Percentiles rank a stretch among this genome's conserved stretches.
These are phyloP conservation scores for Erysimum cheiranthoides DNA, from an alignment of 345 rosid genomes.

Conservation along the genomic window DNA sequence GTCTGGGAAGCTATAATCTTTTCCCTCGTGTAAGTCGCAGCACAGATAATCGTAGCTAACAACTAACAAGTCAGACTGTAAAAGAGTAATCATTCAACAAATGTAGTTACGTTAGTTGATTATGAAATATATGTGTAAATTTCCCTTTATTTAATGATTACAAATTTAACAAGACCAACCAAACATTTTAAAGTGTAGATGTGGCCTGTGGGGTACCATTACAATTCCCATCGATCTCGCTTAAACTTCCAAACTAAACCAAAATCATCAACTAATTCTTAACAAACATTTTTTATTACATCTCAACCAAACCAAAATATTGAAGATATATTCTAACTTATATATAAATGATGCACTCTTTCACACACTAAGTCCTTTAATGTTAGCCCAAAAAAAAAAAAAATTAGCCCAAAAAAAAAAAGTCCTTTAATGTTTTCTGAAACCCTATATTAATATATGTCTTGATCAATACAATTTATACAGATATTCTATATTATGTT, in stretches of 20 bases:
- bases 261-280: constrained; percentile 30
- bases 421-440: background rate
- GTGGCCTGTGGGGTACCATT: constrained; percentile 25
- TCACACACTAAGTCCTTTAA: background rate
- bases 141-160: constrained; percentile 28
- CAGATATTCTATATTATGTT: background rate
- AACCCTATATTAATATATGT: background rate
- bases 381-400: no score
- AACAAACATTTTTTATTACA: constrained; percentile 27
- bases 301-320: constrained; percentile 7
- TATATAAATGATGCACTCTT: background rate
- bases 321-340: background rate
- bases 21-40: background rate
- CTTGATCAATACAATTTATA: constrained; percentile 6
- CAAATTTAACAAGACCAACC: constrained; percentile 8
- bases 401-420: no score
- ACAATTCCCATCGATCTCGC: constrained; percentile 40
- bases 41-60: constrained; percentile 27
- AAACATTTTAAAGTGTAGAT: constrained; percentile 21
- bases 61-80: background rate
- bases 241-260: constrained; percentile 42
- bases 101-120: constrained; percentile 18
- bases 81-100: constrained; percentile 19
- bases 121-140: background rate
- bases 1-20: background rate